Conservation (phyloP, 805 yeast species). For the Yarrowia divulgata region DNA sequence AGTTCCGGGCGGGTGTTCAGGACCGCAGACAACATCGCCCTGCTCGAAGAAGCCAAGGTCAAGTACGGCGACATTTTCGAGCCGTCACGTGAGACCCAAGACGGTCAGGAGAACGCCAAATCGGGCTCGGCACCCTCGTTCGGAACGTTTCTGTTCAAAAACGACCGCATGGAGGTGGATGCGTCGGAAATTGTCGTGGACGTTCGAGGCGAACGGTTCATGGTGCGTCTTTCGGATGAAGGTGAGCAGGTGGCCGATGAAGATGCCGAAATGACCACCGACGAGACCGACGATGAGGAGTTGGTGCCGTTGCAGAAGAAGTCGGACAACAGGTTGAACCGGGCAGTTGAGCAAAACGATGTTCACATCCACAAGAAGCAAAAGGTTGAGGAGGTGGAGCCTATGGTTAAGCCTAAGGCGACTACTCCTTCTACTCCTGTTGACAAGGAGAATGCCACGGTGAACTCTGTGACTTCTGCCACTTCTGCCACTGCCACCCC, state of each 20-base stretch:
- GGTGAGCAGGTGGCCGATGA: constrained; percentile 54
- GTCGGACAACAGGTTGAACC: background rate
- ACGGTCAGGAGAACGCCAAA: constrained; percentile 20
- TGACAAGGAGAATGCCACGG: constrained; percentile 17
- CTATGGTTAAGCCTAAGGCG: background rate
- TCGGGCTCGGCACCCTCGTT: background rate
- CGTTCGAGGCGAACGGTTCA: constrained; percentile 68
- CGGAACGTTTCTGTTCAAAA: constrained; percentile 32
- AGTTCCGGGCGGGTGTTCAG: background rate
- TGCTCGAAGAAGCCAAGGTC: constrained; percentile 32
- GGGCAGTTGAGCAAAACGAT: background rate
- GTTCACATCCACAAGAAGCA: constrained; percentile 5
- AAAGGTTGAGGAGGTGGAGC: background rate
- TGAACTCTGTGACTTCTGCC: background rate
- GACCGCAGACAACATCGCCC: constrained; percentile 27
- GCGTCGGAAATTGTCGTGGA: constrained; percentile 65
- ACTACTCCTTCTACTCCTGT: background rate
- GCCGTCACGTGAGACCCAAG: background rate
- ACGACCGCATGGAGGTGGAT: constrained; percentile 35
- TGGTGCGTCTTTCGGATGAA: constrained; percentile 58
- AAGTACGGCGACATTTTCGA: constrained; percentile 37
- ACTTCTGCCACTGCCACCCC: background rate
- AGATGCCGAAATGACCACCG: constrained; percentile 44
- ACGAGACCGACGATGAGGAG: constrained; percentile 54
- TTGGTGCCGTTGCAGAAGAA: background rate